Base-by-base conservation (phyloP, 2,329 filamentous ascomycete genomes). In the Trichothecium roseum region DNA sequence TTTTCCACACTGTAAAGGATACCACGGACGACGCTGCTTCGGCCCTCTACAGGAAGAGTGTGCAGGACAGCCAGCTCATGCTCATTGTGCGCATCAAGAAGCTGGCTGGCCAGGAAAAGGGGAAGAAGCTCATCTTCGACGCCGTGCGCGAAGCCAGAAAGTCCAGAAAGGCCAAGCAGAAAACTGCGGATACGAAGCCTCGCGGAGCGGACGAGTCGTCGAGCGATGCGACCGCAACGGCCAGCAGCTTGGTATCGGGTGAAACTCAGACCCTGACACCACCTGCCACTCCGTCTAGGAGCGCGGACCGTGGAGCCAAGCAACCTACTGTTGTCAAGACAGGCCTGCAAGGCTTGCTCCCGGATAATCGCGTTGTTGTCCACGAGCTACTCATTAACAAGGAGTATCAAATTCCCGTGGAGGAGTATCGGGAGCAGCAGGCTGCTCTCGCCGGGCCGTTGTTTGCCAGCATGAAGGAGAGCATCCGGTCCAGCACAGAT, bases 1-100 rank as follows among this genome's bases (percentile, higher is more conserved):
- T 89, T 32, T 83, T 83, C 68, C 81, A 87, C 51, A 84, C 81
- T 3, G 82, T 91, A 52, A 87, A 86, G 54, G 78, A 86, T 47
- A 78, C 79, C 35, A 83, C 77, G 1, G 78, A 84, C 32, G 77
- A 81, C 28, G 74, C 78, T 13, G 83, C 86, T 3, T 74, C 81
- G 1, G 75, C 74, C 14, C 75, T 86, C n/a, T 89, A 88, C 51
- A 75, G 78, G 26, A 72, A 85, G 48, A 86, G 84, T 40, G 87
- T 89, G 43, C 74, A 82, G 38, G 80, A 87, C 44, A 88, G 86
- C 47, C 84, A 91, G 53, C 63, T 86, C 28, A 81, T 84, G 59
- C 63, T 89, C 14, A 75, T 89, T 50, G 82, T 84, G 34, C 69
- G 81, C 34, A 88, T 91, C 57, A 84, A 86, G 57, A 81, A 76